A percentile compares a stretch with the other conserved stretches of the same genome.
These are phyloP conservation scores for Paspalum vaginatum DNA, from an alignment of 176 grass and related monocot species.

Conservation along the genomic window DNA sequence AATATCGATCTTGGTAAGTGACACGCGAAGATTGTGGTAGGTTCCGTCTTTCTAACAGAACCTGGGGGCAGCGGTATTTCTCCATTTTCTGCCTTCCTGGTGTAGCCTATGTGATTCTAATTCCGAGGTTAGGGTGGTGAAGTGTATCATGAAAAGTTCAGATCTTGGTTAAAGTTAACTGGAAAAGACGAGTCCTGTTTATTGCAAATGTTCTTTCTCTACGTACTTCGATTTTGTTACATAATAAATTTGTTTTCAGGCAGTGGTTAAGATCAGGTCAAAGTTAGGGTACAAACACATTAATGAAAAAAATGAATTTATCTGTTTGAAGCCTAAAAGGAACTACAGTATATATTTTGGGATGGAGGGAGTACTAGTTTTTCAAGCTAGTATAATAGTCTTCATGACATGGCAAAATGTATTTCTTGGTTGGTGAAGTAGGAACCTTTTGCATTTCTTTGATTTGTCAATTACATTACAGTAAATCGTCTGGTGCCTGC, in stretches of 20 bases:
- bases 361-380: too few relatives aligned
- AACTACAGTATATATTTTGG: too few relatives aligned
- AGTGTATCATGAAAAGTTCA: not conserved
- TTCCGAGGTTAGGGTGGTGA: not conserved
- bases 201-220: not conserved
- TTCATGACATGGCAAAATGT: not conserved
- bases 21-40: not conserved
- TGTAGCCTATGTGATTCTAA: not conserved
- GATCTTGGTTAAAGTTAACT: conserved; percentile 38
- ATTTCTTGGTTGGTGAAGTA: not conserved
- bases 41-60: not conserved
- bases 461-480: not conserved
- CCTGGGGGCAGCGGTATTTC: not conserved
- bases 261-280: not conserved
- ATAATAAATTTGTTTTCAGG: not conserved
- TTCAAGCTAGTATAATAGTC: not conserved
- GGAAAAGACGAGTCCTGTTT: not conserved
- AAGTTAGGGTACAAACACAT: not conserved
- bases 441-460: not conserved
- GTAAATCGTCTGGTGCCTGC: not conserved
- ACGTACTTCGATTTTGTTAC: not conserved
- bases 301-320: too few relatives aligned
- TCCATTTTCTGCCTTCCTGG: not conserved
- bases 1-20: conserved; percentile 32
- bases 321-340: too few relatives aligned